Percentiles rank a stretch among this genome's conserved stretches.
Conservation (phyloP, 2,329 filamentous ascomycete species). For the Exophiala mesophila region DNA sequence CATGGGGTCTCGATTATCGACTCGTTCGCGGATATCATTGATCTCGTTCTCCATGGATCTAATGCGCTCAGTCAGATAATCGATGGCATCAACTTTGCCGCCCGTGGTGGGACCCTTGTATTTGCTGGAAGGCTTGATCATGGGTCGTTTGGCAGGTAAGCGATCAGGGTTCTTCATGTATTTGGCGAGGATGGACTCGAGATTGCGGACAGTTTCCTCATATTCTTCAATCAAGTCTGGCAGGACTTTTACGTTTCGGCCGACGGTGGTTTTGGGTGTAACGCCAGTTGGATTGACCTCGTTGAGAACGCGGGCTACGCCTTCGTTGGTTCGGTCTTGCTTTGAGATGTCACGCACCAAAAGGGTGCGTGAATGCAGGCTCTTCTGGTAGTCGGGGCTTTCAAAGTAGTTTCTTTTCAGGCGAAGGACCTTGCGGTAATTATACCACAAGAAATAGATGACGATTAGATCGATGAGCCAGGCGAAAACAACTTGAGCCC, state of each 20-base stretch:
- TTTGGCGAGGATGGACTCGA: constrained; percentile 79
- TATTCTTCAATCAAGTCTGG: constrained; percentile 82
- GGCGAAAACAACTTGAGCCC: constrained; percentile 56
- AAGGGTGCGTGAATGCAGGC: constrained; percentile 67
- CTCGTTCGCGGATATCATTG: constrained; percentile 70
- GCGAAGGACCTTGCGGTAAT: constrained; percentile 68
- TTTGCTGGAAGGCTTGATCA: constrained; percentile 62
- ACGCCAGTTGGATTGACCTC: constrained; percentile 71
- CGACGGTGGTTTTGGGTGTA: constrained; percentile 74
- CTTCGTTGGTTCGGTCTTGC: constrained; percentile 74
- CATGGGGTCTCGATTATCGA: constrained; percentile 85
- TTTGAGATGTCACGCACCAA: constrained; percentile 78
- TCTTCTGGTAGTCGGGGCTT: constrained; percentile 80
- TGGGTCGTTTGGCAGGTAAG: constrained; percentile 70
- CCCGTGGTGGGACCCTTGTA: constrained; percentile 65
- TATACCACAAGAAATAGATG: constrained; percentile 80
- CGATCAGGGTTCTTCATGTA: constrained; percentile 84
- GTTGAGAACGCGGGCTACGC: constrained; percentile 78
- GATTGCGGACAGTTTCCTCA: constrained; percentile 69
- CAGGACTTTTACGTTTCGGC: constrained; percentile 85
- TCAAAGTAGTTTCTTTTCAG: constrained; percentile 77
- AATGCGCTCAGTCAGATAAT: constrained; percentile 84
- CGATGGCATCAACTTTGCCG: constrained; percentile 86
- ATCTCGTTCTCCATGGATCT: constrained; percentile 76
- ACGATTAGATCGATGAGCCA: constrained; percentile 70